Evolutionary conservation across 1,284 basidiomycete species (phyloP).

Genomic region (Coniferiporia weirii): DNA sequence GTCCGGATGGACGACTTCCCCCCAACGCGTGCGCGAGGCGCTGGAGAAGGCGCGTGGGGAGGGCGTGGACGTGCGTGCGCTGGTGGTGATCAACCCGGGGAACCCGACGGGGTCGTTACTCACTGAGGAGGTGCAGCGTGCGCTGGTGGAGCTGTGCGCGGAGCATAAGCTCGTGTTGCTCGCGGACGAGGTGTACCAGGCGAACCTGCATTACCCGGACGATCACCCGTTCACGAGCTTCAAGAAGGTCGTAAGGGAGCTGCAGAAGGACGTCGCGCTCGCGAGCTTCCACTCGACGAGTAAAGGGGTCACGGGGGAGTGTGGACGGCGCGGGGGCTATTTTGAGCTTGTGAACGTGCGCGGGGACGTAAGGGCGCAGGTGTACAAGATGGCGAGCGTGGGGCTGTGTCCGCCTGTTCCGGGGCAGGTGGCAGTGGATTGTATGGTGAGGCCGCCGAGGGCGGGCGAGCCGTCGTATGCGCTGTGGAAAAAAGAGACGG

Average conservation of each 20-base stretch:
- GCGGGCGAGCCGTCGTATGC: constrained; percentile 69
- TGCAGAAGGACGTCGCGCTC: constrained; percentile 67
- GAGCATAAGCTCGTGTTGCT: constrained; percentile 82
- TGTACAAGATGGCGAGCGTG: constrained; percentile 95
- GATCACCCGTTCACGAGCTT: constrained; percentile 84
- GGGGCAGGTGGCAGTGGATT: constrained; percentile 90
- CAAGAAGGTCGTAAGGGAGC: constrained; percentile 75
- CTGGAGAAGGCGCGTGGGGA: constrained; percentile 64
- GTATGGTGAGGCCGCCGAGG: constrained; percentile 82
- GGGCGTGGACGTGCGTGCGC: constrained; percentile 67
- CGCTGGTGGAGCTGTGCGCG: constrained; percentile 78
- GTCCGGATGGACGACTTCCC: constrained; percentile 82
- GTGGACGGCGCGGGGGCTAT: constrained; percentile 90
- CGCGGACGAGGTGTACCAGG: constrained; percentile 95
- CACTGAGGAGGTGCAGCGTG: constrained; percentile 62
- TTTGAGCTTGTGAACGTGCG: constrained; percentile 84
- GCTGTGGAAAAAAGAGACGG: constrained; percentile 79
- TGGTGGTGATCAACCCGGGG: constrained; percentile 95
- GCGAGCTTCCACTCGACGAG: constrained; percentile 95
- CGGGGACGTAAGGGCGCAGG: constrained; percentile 71
- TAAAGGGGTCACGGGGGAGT: constrained; percentile 92
- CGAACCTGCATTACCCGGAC: constrained; percentile 72
- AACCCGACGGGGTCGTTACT: constrained; percentile 91
- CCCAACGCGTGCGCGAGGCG: constrained; percentile 61
- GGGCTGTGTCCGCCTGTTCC: constrained; percentile 83